phyloP scores from a whole-genome alignment of 2,329 filamentous ascomycete genomes.

The Cryphonectria naterciae region DNA sequence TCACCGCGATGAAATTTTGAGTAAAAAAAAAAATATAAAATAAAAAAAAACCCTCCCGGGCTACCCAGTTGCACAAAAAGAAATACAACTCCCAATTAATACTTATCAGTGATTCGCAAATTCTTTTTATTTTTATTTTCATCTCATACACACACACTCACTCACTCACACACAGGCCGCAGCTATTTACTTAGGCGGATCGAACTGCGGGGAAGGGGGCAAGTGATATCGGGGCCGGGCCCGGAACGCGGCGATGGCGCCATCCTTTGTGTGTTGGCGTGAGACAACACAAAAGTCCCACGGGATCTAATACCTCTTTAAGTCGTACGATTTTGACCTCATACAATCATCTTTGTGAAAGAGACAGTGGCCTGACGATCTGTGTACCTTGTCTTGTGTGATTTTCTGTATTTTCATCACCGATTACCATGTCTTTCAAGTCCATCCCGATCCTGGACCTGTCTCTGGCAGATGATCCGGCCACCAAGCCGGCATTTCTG shows the following conservation, averaged over 20 bases:
- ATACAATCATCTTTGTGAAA: not conserved
- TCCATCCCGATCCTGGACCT: slow-evolving; percentile 79
- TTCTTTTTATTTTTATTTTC: too few relatives aligned
- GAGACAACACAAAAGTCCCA: not conserved
- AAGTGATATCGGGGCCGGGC: slow-evolving; percentile 1
- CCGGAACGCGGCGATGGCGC: slow-evolving; percentile 10
- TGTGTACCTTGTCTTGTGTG: not conserved
- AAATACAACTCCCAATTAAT: too few relatives aligned
- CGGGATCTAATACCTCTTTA: not conserved
- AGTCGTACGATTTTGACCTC: not conserved
- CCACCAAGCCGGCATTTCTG: slow-evolving; percentile 74
- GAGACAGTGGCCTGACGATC: not conserved
- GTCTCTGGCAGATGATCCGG: slow-evolving; percentile 63
- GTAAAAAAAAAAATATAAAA: too few relatives aligned
- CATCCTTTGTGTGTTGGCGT: slow-evolving; percentile 6
- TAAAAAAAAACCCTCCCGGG: too few relatives aligned
- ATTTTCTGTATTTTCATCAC: not conserved
- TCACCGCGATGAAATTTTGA: too few relatives aligned
- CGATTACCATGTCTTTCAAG: slow-evolving; percentile 67
- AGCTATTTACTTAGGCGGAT: not conserved
- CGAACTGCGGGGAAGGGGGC: slow-evolving; percentile 10
- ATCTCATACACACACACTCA: too few relatives aligned
- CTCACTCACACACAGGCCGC: too few relatives aligned
- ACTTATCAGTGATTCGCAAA: too few relatives aligned
- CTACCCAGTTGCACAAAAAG: too few relatives aligned